Base-by-base conservation (phyloP, 2,329 filamentous ascomycete genomes). In the Penicillium verrucosum region DNA sequence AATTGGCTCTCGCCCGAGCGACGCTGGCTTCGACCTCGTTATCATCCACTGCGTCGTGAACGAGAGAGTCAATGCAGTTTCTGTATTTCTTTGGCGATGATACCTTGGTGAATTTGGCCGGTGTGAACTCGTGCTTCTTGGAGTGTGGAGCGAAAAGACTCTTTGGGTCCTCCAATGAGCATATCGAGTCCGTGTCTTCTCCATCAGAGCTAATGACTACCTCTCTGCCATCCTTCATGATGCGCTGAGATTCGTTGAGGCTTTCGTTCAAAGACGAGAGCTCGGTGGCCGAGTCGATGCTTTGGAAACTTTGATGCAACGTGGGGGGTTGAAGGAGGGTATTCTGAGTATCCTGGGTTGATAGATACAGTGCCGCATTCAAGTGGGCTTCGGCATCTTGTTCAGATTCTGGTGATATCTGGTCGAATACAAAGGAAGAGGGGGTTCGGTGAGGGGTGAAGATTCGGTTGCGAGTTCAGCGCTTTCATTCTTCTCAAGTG, bases 171-270 rank as follows among this genome's bases (percentile, higher is more conserved):
- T 81, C 81, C 21, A 85, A 66, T 1, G 79, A 81, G 50, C 74
- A 78, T 56, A 82, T 77, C 0, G 87, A 87, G 47, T 83, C 80
- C 29, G 81, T 81, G 18, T 82, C 82, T n/a, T 89, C 88, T 10
- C 88, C 87, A 66, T 92, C 89, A 0, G 89, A 92, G 52, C 84
- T 86, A 44, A 80, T 81, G 40, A 92, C 77, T 3, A 80, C 70
- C 54, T 80, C 72, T 51, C 79, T 70, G 3, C 83, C 83, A 64
- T 81, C 76, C 56, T 77, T 88, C 54, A 87, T 76, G 12, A 84
- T 73, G 64, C 84, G 78, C 70, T 84, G 77, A 57, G 79, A 75
- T 47, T 65, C 67, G 40, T 56, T 62, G 38, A 68, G 65, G 51
- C 66, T 69, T 37, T 57, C 55, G 27, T 56, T 65, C 4, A 65